Evolutionary conservation across 306 rosid genomes (phyloP), one percentile per base, ranked within the genome.

Genomic region (Quercus aquifolioides): DNA sequence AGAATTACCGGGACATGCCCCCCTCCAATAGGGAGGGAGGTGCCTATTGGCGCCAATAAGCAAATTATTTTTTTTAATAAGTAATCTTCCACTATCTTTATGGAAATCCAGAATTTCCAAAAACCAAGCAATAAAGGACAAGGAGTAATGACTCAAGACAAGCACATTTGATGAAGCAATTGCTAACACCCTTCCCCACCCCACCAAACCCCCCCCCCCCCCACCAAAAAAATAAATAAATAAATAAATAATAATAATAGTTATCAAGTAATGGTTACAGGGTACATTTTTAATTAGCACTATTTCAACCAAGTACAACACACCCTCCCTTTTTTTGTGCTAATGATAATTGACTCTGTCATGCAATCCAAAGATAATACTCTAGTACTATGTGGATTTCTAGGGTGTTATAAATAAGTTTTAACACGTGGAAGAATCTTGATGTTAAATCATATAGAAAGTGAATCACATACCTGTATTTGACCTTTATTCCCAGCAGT

Each of bases 401-500:
- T 18, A 28, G 1, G 73, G n/a, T n/a, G 33, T 10, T 46, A 67
- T 54, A 26, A 49, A 77, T 23, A 13, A 11, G 43, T 63, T 62
- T 33, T 41, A 33, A 72, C 23, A 55, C 2, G 6, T 69, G 5
- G 23, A 26, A 54, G 38, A 55, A 71, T 11, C 9, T 20, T 73
- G 11, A 3, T 3, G 1, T 10, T 12, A 65, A 46, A 10, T 46
- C 26, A 17, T 23, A 23, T 19, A 35, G 52, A 43, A 20, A 15
- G 19, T 1, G 65, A n/a, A 71, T 67, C 14, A 6, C 18, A 20
- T 85, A 88, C 95, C 91, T 91, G 90, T 84, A 91, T 85, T 67
- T 91, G 95, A 78, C 79, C 81, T 89, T 14, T 91, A 79, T 87
- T 91, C 26, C 95, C 95, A 25, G 92, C 95, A 28, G 90, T 91